Evolutionary conservation across 1,139 yeast genomes (phyloP).

Genomic region (Candida smagusa): DNA sequence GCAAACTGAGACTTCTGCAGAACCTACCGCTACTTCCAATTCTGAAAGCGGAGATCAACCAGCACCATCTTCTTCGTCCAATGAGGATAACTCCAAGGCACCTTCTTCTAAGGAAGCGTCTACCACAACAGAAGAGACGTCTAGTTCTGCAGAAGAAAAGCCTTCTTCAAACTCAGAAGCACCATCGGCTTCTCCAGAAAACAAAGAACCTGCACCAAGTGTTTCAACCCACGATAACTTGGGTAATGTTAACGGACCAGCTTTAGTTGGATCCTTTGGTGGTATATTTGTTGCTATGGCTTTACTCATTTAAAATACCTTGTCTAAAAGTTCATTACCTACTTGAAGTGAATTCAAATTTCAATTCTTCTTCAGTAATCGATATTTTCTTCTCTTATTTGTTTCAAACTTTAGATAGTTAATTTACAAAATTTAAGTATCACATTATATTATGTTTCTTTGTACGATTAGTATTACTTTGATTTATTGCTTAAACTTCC

Average conservation of each 20-base stretch:
- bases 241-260: slow-evolving; percentile 10
- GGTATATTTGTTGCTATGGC: slow-evolving; percentile 14
- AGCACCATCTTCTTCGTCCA: slow-evolving; percentile 2
- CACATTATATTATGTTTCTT: too few relatives aligned
- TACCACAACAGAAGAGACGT: slow-evolving; percentile 11
- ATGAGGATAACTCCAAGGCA: slow-evolving; percentile 10
- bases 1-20: slow-evolving; percentile 1
- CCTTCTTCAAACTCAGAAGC: slow-evolving; percentile 10
- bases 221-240: slow-evolving; percentile 5
- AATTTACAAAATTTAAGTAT: too few relatives aligned
- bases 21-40: background rate
- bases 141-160: slow-evolving; percentile 13
- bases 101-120: slow-evolving; percentile 8
- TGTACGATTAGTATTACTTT: too few relatives aligned
- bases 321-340: background rate
- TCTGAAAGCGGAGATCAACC: background rate
- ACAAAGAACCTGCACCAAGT: background rate
- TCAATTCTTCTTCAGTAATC: background rate
- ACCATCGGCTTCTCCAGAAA: slow-evolving; percentile 6
- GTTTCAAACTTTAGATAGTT: background rate
- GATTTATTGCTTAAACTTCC: too few relatives aligned
- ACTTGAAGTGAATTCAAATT: background rate
- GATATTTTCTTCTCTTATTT: background rate
- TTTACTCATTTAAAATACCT: slow-evolving; percentile 8
- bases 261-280: slow-evolving; percentile 11